phyloP scores from a whole-genome alignment of 208 protist species.

The Acanthamoeba quina region DNA sequence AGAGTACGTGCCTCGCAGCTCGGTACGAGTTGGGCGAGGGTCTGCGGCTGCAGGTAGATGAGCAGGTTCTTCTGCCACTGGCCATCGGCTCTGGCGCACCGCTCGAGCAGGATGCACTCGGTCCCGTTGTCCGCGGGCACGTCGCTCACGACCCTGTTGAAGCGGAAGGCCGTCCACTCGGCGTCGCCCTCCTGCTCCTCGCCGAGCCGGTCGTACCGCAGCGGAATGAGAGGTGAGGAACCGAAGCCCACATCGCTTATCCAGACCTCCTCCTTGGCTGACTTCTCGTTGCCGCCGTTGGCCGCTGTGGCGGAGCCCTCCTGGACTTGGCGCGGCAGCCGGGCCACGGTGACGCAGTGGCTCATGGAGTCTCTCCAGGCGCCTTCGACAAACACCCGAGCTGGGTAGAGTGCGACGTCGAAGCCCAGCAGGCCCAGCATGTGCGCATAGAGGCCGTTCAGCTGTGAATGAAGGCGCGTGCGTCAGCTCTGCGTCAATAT shows the following conservation, averaged over 20 bases:
- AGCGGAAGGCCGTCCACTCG: neutral
- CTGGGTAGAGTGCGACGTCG: neutral
- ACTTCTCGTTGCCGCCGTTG: neutral
- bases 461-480: neutral
- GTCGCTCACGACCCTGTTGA: neutral
- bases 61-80: neutral
- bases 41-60: neutral
- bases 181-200: neutral
- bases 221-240: neutral
- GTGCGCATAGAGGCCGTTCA: slow-evolving; percentile 24
- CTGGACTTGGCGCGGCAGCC: neutral
- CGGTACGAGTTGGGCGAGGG: neutral
- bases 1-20: neutral
- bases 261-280: neutral
- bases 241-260: neutral
- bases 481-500: neutral
- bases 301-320: neutral
- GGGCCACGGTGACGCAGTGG: neutral
- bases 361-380: neutral
- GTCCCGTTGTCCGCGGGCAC: neutral
- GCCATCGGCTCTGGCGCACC: neutral
- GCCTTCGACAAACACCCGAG: neutral
- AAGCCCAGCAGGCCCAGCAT: neutral
- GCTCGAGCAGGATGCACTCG: neutral
- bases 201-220: neutral